phyloP scores from a whole-genome alignment of 768 basidiomycete species.

The Russula foetens region DNA sequence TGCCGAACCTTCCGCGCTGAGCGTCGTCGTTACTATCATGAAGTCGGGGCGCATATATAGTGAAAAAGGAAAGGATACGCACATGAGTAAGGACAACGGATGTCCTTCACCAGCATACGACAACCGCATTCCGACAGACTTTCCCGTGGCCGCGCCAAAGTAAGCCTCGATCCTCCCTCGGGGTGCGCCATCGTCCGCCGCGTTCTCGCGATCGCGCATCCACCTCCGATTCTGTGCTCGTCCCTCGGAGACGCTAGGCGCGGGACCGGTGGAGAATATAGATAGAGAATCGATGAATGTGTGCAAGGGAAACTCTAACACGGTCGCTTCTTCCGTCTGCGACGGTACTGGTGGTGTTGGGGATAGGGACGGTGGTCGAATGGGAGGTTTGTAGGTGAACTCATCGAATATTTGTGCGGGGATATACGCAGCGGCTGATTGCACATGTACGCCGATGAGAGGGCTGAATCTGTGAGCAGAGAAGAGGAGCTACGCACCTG shows the following conservation, averaged over 20 bases:
- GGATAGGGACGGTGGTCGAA: conserved; percentile 21
- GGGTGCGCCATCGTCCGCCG: conserved; percentile 35
- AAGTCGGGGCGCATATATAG: background rate
- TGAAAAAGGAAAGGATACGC: conserved; percentile 23
- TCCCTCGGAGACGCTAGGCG: conserved; percentile 22
- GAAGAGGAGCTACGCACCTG: conserved; percentile 44
- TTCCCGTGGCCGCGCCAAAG: conserved; percentile 42
- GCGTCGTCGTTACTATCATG: background rate
- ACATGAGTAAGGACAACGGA: conserved; percentile 76
- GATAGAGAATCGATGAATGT: conserved; percentile 87
- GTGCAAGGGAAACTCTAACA: conserved; percentile 79
- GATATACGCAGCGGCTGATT: conserved; percentile 77
- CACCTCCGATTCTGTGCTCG: conserved; percentile 37
- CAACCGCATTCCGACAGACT: conserved; percentile 80
- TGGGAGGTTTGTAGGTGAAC: conserved; percentile 53
- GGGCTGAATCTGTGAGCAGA: background rate
- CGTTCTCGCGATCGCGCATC: conserved; percentile 38
- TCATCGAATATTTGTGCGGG: conserved; percentile 73
- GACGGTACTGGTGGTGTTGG: conserved; percentile 20
- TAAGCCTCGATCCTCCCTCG: conserved; percentile 48
- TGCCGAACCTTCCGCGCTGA: conserved; percentile 65
- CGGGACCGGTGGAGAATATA: conserved; percentile 74
- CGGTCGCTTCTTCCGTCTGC: conserved; percentile 27
- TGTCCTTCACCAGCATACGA: conserved; percentile 71
- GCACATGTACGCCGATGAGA: background rate